These are phyloP conservation scores for Brassica carinata DNA, from an alignment of 345 rosid species.

Conservation along the genomic window DNA sequence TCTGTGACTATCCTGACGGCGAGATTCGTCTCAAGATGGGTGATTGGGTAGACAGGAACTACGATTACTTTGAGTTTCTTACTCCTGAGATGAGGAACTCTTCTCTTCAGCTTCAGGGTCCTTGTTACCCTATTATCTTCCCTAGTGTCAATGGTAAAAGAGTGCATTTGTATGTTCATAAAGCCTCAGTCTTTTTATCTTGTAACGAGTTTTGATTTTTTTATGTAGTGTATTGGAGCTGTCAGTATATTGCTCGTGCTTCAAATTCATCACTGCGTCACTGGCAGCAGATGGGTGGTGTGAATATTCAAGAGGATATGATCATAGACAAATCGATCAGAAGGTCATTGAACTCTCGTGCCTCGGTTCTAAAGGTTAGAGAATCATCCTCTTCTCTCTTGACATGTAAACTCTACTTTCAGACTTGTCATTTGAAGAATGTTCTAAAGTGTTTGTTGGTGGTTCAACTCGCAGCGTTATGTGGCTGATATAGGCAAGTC, in stretches of 20 bases:
- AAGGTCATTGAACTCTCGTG: slow-evolving; percentile 75
- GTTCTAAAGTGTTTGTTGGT: slow-evolving; percentile 13
- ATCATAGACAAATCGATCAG: slow-evolving; percentile 81
- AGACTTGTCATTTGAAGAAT: background rate
- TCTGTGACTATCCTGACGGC: slow-evolving; percentile 98
- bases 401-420: background rate
- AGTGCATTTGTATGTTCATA: background rate
- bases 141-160: slow-evolving; percentile 84
- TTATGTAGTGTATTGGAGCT: slow-evolving; percentile 84
- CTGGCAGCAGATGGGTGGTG: slow-evolving; percentile 97
- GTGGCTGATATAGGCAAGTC: slow-evolving; percentile 93
- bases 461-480: slow-evolving; percentile 67
- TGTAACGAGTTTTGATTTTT: slow-evolving; percentile 6
- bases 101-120: slow-evolving; percentile 96
- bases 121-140: slow-evolving; percentile 94
- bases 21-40: slow-evolving; percentile 74
- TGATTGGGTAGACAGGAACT: slow-evolving; percentile 90
- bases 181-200: background rate
- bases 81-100: slow-evolving; percentile 89
- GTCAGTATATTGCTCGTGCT: slow-evolving; percentile 85
- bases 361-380: slow-evolving; percentile 84
- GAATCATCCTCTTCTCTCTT: slow-evolving; percentile 20
- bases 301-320: slow-evolving; percentile 76
- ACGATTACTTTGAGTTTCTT: slow-evolving; percentile 90
- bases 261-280: slow-evolving; percentile 82